Evolutionary conservation across 805 yeast species (phyloP).

Genomic region (Lipomyces kockii): DNA sequence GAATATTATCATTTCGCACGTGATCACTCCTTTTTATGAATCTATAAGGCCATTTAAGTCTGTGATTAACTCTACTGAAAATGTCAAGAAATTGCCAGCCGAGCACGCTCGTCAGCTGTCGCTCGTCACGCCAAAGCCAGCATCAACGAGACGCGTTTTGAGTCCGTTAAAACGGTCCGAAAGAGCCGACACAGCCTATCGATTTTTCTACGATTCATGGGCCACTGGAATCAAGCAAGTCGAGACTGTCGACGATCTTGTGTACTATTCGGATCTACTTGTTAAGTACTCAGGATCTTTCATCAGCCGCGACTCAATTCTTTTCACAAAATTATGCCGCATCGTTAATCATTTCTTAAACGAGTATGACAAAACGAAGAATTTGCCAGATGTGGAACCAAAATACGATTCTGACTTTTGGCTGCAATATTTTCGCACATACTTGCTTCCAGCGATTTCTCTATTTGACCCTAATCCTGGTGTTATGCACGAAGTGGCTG

Average conservation of each 20-base stretch:
- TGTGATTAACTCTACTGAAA: constrained; percentile 7
- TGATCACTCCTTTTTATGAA: constrained; percentile 56
- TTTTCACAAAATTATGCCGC: constrained; percentile 65
- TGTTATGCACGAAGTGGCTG: constrained; percentile 63
- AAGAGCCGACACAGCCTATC: constrained; percentile 19
- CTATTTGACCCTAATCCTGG: constrained; percentile 61
- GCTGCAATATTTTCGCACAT: constrained; percentile 67
- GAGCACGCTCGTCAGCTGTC: not conserved
- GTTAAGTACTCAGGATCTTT: constrained; percentile 61
- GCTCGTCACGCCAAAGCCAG: constrained; percentile 15
- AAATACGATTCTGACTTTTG: constrained; percentile 48
- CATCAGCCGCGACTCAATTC: constrained; percentile 53
- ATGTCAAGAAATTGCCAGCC: constrained; percentile 18
- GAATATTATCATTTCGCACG: constrained; percentile 54
- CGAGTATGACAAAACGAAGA: constrained; percentile 29
- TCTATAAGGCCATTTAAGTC: constrained; percentile 9
- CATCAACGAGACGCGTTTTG: constrained; percentile 24
- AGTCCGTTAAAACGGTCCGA: constrained; percentile 30
- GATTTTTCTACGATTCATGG: constrained; percentile 53
- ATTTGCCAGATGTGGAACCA: not conserved
- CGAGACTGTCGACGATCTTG: constrained; percentile 51
- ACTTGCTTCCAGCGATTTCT: constrained; percentile 65
- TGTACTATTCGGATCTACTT: constrained; percentile 54
- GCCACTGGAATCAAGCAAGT: constrained; percentile 48
- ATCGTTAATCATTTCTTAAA: constrained; percentile 48